Conservation (phyloP, 2,329 filamentous ascomycete species). For the Cordyceps militaris region DNA sequence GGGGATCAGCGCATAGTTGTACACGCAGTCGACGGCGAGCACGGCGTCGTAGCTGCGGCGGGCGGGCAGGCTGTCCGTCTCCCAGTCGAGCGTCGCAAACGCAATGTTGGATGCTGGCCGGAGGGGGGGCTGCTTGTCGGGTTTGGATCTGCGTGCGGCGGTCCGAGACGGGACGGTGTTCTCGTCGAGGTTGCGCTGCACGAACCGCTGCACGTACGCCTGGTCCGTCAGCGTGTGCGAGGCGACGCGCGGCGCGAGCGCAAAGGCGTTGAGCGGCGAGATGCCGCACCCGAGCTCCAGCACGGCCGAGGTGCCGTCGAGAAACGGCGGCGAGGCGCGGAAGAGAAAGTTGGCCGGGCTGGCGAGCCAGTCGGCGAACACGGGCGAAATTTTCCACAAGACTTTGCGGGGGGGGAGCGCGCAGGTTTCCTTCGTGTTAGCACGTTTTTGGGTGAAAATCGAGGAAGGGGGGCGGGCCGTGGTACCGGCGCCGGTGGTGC, state of each 20-base stretch:
- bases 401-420: conserved; percentile 41
- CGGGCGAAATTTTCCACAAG: conserved; percentile 84
- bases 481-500: conserved; percentile 46
- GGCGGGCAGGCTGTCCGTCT: conserved; percentile 52
- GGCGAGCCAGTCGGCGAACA: conserved; percentile 74
- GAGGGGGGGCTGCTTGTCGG: not conserved
- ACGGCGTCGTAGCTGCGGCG: conserved; percentile 59
- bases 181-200: conserved; percentile 67
- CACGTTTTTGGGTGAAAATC: too few relatives aligned
- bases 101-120: conserved; percentile 35
- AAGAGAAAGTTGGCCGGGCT: conserved; percentile 57
- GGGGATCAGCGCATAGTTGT: conserved; percentile 78
- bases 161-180: conserved; percentile 36
- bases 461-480: not conserved
- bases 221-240: conserved; percentile 82
- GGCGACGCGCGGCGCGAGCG: conserved; percentile 53
- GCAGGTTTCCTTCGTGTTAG: not conserved
- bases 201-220: conserved; percentile 68
- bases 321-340: conserved; percentile 26
- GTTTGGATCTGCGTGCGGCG: not conserved
- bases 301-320: conserved; percentile 50
- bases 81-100: conserved; percentile 74
- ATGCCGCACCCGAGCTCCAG: conserved; percentile 88
- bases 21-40: conserved; percentile 88
- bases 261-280: conserved; percentile 68